Evolutionary conservation across 805 yeast species (phyloP), one percentile per base, ranked within the genome.

Genomic region (Cyberlindnera subsufficiens): DNA sequence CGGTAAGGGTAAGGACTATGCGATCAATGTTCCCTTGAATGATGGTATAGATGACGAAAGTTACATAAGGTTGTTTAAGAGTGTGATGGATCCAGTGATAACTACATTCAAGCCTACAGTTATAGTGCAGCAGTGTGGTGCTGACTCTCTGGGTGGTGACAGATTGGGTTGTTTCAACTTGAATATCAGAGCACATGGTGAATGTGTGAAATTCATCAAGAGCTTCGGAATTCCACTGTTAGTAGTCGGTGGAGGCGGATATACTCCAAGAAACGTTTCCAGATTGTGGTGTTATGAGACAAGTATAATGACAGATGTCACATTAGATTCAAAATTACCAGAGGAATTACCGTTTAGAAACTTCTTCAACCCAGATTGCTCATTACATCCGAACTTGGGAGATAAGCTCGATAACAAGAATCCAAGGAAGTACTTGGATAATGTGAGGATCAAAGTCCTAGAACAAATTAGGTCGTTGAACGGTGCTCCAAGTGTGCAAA

Each of bases 241-340:
- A 51, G 96, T 90, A 6, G 68, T 91, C 11, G 99, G 99, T 18
- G 99, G 99, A 40, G 99, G 99, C 46, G 99, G 99, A 16, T 91
- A 91, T 64, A 93, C 99, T 2, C 96, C 96, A 60, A 74, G 97
- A 56, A 91, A 91, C 59, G 99, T 91, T 13, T 83, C 95, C 32
- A 72, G 98, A 53, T 74, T 95, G 29, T 91, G 99, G 99, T 84
- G 96, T 54, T 89, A 84, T 62, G 99, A 91, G 64, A 91, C 98
- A 1, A 81, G 90, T 32, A 70, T 86, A 20, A 66, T 86, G 53
- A 85, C 81, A 42, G 86, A 85, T 56, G 82, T 66, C 6, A 70
- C 82, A 50, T 71, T 86, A 46, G 83, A 81, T 18, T 54, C 73
- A 6, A 77, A 74, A 50, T 64, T 78, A 25, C 85, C 85, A 1